Base-by-base conservation (phyloP, 2,329 filamentous ascomycete genomes). In the Penicillium sp. region DNA sequence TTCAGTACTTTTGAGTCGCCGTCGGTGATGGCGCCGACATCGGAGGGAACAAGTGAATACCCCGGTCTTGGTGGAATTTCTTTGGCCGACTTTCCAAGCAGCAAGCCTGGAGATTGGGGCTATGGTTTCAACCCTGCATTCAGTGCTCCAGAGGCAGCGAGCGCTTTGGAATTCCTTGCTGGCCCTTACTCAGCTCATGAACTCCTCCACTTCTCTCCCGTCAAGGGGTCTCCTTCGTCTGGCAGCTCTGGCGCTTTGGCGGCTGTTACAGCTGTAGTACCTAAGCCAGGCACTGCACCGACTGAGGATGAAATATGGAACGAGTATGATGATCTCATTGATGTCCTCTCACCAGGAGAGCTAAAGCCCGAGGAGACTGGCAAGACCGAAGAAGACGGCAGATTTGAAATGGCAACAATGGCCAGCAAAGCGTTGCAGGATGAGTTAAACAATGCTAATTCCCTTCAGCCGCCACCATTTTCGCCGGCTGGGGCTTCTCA, bases 291-390 rank as follows among this genome's bases (percentile, higher is more conserved):
- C 48, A 86, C 87, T 4, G 88, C 86, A 0, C 83, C 89, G 4
- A 86, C 81, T 0, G 91, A 96, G 66, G 94, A 97, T 69, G 94
- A 97, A 72, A 85, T 97, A 1, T 98, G 94, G 94, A 89, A 93
- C 55, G 94, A 96, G 76, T 97, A 96, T 72, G 89, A 98, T 66
- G 94, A 97, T 69, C 80, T 97, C 13, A 85, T 97, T 57, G 90
- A 91, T 59, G 83, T 87, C 11, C 83, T 86, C 53, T 84, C 83
- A 4, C 78, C 81, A 7, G 76, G 75, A 38, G 67, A 66, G 40
- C 64, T 62, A n/a, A 69, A 60, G 52, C 59, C 68, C 6, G 63
- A 70, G 22, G 60, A 62, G 5, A 37, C 65, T 1, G 37, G 28
- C 4, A 60, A 68, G 42, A 51, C 57, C 1, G 68, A 70, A 33